Percentiles rank a stretch among this genome's conserved stretches.
Evolutionary conservation across 768 basidiomycete species (phyloP).

Genomic region (Tylopilus balloui): DNA sequence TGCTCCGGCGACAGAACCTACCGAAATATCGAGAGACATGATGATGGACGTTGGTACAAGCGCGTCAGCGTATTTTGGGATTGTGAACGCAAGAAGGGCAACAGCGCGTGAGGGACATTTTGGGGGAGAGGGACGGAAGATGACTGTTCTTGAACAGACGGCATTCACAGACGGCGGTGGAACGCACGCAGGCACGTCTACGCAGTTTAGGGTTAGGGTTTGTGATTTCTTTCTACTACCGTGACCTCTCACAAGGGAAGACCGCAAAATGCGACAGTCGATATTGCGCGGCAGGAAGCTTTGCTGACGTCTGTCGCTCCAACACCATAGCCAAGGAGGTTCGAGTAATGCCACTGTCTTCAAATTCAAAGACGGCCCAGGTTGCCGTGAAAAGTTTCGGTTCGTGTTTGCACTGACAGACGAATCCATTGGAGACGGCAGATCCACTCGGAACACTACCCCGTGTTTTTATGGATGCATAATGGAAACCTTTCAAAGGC

Average conservation of each 20-base stretch:
- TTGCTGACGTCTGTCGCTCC: slow-evolving; percentile 5
- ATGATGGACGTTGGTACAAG: slow-evolving; percentile 80
- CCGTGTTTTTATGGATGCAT: slow-evolving; percentile 12
- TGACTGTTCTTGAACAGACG: slow-evolving; percentile 21
- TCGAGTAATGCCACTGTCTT: too few relatives aligned
- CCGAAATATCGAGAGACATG: slow-evolving; percentile 89
- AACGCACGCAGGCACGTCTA: too few relatives aligned
- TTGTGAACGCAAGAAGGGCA: slow-evolving; percentile 78
- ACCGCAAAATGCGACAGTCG: neutral
- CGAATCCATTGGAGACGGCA: neutral
- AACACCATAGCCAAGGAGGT: slow-evolving; percentile 2
- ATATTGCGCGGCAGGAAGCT: slow-evolving; percentile 4
- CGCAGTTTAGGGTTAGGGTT: slow-evolving; percentile 22
- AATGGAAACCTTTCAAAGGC: slow-evolving; percentile 4
- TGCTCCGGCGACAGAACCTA: slow-evolving; percentile 29
- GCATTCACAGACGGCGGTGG: slow-evolving; percentile 14
- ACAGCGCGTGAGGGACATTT: slow-evolving; percentile 54
- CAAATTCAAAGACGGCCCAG: neutral
- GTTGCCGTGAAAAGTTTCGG: slow-evolving; percentile 13
- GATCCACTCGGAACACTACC: neutral
- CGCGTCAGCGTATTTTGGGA: slow-evolving; percentile 73
- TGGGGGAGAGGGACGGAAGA: slow-evolving; percentile 10
- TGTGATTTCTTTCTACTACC: neutral
- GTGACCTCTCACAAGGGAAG: slow-evolving; percentile 5
- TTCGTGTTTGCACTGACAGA: slow-evolving; percentile 3